A percentile compares a stretch with the other conserved stretches of the same genome.
Evolutionary conservation across 78 protist species (phyloP).

Genomic region (Speleostelium caveatum): DNA sequence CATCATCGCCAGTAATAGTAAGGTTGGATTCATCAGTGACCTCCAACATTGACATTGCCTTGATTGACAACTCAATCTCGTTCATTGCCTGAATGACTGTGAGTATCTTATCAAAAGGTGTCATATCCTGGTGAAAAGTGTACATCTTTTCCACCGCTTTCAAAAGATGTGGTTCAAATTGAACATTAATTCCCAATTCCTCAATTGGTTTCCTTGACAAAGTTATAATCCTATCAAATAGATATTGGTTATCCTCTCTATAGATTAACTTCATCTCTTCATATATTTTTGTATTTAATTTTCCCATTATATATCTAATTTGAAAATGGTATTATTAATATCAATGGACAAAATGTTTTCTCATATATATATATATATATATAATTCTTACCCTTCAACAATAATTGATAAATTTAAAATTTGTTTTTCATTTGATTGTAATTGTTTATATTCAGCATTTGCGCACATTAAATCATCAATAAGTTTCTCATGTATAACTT

Average conservation of each 20-base stretch:
- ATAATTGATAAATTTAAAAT: constrained; percentile 44
- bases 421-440: constrained; percentile 64
- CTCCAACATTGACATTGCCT: constrained; percentile 25
- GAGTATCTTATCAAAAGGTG: constrained; percentile 65
- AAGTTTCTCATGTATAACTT: constrained; percentile 20
- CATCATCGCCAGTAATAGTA: constrained; percentile 68
- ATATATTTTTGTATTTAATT: constrained; percentile 24
- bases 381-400: constrained; percentile 39
- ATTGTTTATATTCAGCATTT: constrained; percentile 68
- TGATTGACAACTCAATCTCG: constrained; percentile 65
- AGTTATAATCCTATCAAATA: constrained; percentile 35
- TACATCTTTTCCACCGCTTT: constrained; percentile 24
- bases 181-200: constrained; percentile 31
- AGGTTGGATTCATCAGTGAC: constrained; percentile 2
- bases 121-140: neutral
- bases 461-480: constrained; percentile 72
- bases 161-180: constrained; percentile 48
- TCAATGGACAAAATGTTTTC: no score
- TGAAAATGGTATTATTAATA: no score
- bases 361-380: no score
- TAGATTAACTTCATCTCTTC: constrained; percentile 18
- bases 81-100: constrained; percentile 32
- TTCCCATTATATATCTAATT: constrained; percentile 62
- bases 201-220: constrained; percentile 29
- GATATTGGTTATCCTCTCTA: constrained; percentile 16